These are phyloP conservation scores for Luffa aegyptiaca DNA, from an alignment of 306 rosid genomes.

Conservation along the genomic window DNA sequence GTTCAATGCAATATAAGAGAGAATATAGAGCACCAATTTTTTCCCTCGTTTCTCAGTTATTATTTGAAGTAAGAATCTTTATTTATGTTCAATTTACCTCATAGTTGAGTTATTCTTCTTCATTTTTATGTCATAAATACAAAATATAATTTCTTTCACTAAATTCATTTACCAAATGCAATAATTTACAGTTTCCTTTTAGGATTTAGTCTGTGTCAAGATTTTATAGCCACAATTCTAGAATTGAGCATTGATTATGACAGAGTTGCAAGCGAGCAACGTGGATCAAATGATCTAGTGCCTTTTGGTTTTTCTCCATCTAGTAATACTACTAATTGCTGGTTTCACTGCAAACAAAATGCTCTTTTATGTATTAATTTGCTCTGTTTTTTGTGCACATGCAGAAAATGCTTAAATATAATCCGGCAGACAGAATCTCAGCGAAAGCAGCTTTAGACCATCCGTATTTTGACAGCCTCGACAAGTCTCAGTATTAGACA, in stretches of 20 bases:
- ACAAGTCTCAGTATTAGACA: slow-evolving; percentile 58
- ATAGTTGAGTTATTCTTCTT: background rate
- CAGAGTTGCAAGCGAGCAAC: background rate
- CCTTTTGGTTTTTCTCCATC: background rate
- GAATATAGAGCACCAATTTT: background rate
- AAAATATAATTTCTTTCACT: background rate
- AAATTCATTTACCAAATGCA: background rate
- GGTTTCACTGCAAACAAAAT: background rate
- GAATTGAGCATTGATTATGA: background rate
- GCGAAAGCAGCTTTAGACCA: slow-evolving; percentile 97
- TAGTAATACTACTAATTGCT: background rate
- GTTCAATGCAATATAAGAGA: background rate
- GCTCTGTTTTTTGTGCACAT: background rate
- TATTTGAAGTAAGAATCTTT: background rate
- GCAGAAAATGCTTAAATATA: slow-evolving; percentile 87
- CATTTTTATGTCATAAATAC: background rate
- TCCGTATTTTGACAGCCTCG: slow-evolving; percentile 86
- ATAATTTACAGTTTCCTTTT: background rate
- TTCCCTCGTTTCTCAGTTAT: background rate
- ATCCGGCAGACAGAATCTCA: slow-evolving; percentile 83
- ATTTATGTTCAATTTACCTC: background rate
- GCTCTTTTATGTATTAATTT: background rate
- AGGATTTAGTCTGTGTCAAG: background rate
- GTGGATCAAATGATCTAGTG: background rate
- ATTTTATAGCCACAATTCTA: background rate